phyloP scores from a whole-genome alignment of 2,329 filamentous ascomycete genomes.

The Verticillium longisporum region DNA sequence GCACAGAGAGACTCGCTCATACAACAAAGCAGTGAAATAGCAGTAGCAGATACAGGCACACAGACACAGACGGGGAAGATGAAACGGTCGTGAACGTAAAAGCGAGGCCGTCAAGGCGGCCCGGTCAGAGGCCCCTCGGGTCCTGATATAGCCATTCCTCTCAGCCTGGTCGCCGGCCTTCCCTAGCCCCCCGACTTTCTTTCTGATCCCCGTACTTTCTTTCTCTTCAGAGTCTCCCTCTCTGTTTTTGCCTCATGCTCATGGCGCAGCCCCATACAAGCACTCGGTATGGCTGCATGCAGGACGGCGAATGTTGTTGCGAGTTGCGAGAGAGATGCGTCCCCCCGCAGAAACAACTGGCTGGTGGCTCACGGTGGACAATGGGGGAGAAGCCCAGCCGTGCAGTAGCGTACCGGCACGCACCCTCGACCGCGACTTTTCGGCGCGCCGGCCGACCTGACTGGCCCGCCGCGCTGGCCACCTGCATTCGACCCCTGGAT shows the following conservation, averaged over 20 bases:
- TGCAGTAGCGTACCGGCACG: neutral
- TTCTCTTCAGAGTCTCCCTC: neutral
- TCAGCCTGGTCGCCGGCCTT: neutral
- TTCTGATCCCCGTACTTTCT: neutral
- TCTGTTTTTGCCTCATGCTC: neutral
- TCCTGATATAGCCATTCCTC: neutral
- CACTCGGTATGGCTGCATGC: too few species aligned
- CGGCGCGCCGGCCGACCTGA: neutral
- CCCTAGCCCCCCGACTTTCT: neutral
- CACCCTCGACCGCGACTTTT: neutral
- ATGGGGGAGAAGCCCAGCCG: neutral
- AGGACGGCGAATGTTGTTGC: too few species aligned
- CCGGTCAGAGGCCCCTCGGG: neutral
- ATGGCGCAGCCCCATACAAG: neutral
- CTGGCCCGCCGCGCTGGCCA: neutral
- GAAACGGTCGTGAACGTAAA: neutral
- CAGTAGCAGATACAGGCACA: neutral
- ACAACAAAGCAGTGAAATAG: neutral
- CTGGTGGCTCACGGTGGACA: neutral
- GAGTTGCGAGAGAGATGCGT: too few species aligned
- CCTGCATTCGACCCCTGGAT: neutral
- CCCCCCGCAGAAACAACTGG: neutral
- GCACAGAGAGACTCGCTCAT: neutral
- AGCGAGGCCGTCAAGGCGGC: neutral
- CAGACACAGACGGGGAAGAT: neutral